Base-by-base conservation (phyloP, 2,329 filamentous ascomycete species). In the Sporothrix variecibatus region DNA sequence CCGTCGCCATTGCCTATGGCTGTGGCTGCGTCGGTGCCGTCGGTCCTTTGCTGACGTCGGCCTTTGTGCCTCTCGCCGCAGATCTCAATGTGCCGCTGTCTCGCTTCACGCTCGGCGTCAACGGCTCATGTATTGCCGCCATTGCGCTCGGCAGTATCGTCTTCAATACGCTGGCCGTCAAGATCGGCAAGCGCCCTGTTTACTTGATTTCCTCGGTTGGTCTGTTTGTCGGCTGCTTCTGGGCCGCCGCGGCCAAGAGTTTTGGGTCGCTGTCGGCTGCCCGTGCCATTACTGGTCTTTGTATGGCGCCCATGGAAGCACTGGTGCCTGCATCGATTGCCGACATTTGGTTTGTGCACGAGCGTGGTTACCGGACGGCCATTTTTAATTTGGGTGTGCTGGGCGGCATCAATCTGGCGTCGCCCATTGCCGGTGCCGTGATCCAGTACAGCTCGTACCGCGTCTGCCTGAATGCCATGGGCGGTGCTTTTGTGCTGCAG, bases 331-430 rank as follows among this genome's bases (percentile, higher is more conserved):
- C 83, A 11, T 82, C 82, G 0, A 84, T 85, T 75, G 80, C 80
- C 1, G 83, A 84, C 78, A 79, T 84, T 26, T 84, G 82, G 78
- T 84, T 83, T 72, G 82, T 84, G n/a, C 83, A 85, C 76, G 82
- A 85, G 74, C 79, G 83, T 71, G 83, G 83, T 0, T 81, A 80
- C 65, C 79, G 82, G 15, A 82, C 80, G 31, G 81, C 82, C 12
- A 79, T 85, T 5, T 85, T 84, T 76, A 84, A 84, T 73, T 79
- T 84, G 0, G 83, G 82, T 58, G 81, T 84, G 9, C 76, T 84
- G 40, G 83, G 82, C 31, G 83, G 83, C 12, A 83, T 84, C 73
- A 84, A 84, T 71, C 77, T 84, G 1, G 82, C 82, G 0, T 79
- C 81, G 20, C 81, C 82, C 1, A 82, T 84, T 46, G 82, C 82